Conservation (phyloP, 495 filamentous ascomycete genomes). For the Chaetomidium leptoderma region DNA sequence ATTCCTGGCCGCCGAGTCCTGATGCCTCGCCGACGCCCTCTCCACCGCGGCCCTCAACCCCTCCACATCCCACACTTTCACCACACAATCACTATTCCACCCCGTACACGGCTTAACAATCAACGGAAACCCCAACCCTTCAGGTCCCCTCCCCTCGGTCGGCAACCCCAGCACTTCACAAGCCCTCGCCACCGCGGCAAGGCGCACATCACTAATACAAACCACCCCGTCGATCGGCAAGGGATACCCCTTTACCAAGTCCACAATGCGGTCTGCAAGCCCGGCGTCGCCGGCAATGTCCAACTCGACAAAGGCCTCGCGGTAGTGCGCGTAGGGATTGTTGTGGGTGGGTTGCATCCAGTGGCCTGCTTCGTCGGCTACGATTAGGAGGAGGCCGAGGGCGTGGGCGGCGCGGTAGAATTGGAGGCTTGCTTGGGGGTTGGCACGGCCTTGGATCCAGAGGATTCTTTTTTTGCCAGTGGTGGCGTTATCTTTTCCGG, state of each 20-base stretch:
- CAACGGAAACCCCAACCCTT: slow-evolving; percentile 32
- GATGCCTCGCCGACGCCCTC: slow-evolving; percentile 20
- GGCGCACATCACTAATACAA: slow-evolving; percentile 27
- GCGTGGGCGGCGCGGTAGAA: slow-evolving; percentile 26
- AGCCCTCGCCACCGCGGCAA: slow-evolving; percentile 19
- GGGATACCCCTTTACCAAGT: slow-evolving; percentile 18
- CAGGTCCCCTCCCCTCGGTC: slow-evolving; percentile 7
- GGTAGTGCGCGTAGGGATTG: slow-evolving; percentile 17
- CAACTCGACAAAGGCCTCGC: slow-evolving; percentile 29
- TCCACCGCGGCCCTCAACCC: slow-evolving; percentile 31
- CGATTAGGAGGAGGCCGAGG: slow-evolving; percentile 34
- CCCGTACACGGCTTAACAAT: slow-evolving; percentile 48
- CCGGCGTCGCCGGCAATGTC: slow-evolving; percentile 18
- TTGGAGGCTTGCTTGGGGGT: slow-evolving; percentile 15
- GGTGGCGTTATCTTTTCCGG: no score
- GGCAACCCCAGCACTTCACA: slow-evolving; percentile 19
- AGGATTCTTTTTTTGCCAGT: no score
- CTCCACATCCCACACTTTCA: slow-evolving; percentile 31
- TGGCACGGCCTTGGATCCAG: slow-evolving; percentile 25
- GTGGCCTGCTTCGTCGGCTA: slow-evolving; percentile 35
- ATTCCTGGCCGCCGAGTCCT: slow-evolving; percentile 15
- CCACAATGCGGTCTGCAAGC: slow-evolving; percentile 20
- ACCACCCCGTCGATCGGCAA: slow-evolving; percentile 26
- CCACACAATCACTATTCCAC: slow-evolving; percentile 42
- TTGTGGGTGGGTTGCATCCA: slow-evolving; percentile 29